Evolutionary conservation across 2,329 filamentous ascomycete genomes (phyloP), one percentile per base, ranked within the genome.

Genomic region (Fonsecaea monophora): DNA sequence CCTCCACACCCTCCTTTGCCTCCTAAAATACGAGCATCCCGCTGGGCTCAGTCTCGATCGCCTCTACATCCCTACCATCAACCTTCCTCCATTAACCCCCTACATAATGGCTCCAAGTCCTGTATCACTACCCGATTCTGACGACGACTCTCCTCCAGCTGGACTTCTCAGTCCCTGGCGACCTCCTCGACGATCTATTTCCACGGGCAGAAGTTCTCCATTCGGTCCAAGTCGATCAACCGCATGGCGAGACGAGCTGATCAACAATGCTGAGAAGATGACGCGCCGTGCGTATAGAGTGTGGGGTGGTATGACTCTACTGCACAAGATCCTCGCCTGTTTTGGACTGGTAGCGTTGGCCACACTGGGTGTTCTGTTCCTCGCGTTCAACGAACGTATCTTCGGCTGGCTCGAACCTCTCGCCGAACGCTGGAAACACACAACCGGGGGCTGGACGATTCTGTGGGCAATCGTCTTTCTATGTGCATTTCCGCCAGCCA

Each of bases 401-500:
- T 96, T 97, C 81, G 83, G 86, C 38, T 88, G 85, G 78, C 83
- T 98, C 62, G 86, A 84, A 12, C 92, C 93, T 6, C 79, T 89
- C 12, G 92, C 94, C 25, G 84, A 89, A 77, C 85, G 86, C 70
- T 97, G 93, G 93, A 87, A 92, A 74, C 84, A 87, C 35, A 81
- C 93, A 4, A 85, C 83, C 0, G 88, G 85, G 60, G 94, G 92
- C 53, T 91, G 88, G 82, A 78, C 89, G 67, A 86, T 97, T 58
- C 83, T 95, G 45, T 96, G 92, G 87, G 77, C 86, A 37, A 81
- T 92, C 73, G 89, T 91, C 40, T 92, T 94, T 77, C 76, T 86
- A 48, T 90, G 93, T 15, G 92, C 90, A 1, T 96, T 97, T 77
- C 94, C 94, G 21, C 94, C 94, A 1, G 79, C 96, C 73, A 90